Conservation (phyloP, 2,329 filamentous ascomycete species). For the Tolypocladium sp. region DNA sequence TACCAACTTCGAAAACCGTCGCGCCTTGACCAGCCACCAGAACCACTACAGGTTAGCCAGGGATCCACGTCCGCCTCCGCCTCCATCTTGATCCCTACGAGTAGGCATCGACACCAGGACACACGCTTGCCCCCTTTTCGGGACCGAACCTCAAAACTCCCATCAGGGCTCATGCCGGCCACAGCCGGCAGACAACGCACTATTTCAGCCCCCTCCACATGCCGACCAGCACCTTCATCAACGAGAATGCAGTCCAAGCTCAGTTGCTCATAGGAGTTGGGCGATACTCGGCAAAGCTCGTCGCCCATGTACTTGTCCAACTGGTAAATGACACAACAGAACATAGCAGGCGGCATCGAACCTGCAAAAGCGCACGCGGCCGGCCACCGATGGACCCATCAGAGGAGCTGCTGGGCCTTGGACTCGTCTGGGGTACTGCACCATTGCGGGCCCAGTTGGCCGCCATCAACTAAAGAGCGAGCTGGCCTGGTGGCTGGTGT, state of each 20-base stretch:
- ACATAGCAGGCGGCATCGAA: neutral
- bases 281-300: neutral
- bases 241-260: neutral
- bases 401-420: neutral
- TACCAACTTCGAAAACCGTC: too few relatives aligned
- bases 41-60: neutral
- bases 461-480: too few relatives aligned
- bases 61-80: neutral
- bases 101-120: neutral
- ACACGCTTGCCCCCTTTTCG: neutral
- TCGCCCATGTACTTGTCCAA: neutral
- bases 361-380: neutral
- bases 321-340: neutral
- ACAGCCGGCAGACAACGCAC: neutral
- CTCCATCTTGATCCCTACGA: too few relatives aligned
- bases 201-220: neutral
- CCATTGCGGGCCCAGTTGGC: neutral
- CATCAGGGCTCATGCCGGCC: neutral
- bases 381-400: too few relatives aligned
- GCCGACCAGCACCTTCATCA: neutral
- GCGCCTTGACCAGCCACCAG: too few relatives aligned
- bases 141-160: neutral
- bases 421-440: neutral
- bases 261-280: neutral
- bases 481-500: too few relatives aligned